Evolutionary conservation across 305 asterid species (phyloP), one percentile per base, ranked within the genome.

Genomic region (Stenogyne calaminthoides): DNA sequence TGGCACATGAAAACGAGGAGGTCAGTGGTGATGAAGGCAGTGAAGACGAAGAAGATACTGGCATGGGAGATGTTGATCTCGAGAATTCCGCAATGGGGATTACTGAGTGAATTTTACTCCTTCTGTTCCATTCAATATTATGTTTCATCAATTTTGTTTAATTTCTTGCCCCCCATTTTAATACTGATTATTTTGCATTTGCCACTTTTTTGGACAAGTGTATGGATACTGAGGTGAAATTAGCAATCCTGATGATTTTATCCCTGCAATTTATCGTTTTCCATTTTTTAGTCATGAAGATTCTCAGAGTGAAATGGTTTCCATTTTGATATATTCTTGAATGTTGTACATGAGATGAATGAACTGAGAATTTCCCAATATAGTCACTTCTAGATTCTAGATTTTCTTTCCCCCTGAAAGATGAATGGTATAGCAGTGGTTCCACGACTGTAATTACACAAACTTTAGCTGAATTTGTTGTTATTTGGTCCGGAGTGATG

Each of bases 11-110:
- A 74, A 94, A 94, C 12, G 98, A 88, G 83, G 99, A 94, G 86
- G 71, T 88, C 19, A 83, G 95, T 46, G 99, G 96, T 9, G 99
- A 94, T 42, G 99, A 94, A 76, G 92, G 76, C 77, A 92, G 93
- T 29, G 98, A 92, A 80, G 97, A 84, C 82, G 98, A 94, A 76
- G 99, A 94, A 81, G 99, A 94, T 71, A 91, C 96, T 5, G 99
- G 99, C 37, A 90, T 92, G 99, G 99, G 99, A 64, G 96, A 90
- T 11, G 70, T 90, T 52, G 98, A 92, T 59, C 69, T 92, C 36
- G 95, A 89, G 65, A 87, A 84, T 69, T 47, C 96, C 0, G 83
- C 84, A 69, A 56, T 71, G 15, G 87, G 80, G 27, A 75, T 91
- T 40, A 77, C 91, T 7, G 96, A 85, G 32, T 91, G 86, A 89